Conservation (phyloP, 2,329 filamentous ascomycete genomes). For the Monilinia fructicola region DNA sequence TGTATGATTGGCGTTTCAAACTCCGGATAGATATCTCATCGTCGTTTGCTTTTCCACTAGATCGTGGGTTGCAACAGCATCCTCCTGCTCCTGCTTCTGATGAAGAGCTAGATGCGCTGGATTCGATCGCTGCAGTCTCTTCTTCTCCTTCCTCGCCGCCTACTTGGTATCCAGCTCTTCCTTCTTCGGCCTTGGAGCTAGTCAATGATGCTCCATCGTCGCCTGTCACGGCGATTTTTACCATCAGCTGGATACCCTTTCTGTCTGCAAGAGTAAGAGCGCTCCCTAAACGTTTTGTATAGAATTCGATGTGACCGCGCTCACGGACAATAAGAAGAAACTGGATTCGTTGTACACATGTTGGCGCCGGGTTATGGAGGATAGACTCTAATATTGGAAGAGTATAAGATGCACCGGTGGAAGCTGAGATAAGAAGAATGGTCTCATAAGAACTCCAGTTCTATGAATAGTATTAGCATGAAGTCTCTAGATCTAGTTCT, state of each 20-base stretch:
- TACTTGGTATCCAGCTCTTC: slow-evolving; percentile 14
- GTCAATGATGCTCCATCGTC: slow-evolving; percentile 17
- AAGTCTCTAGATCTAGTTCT: neutral
- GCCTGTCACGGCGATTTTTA: slow-evolving; percentile 55
- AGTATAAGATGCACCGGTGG: slow-evolving; percentile 62
- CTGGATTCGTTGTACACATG: slow-evolving; percentile 54
- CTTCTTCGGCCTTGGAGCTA: slow-evolving; percentile 14
- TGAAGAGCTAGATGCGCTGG: slow-evolving; percentile 16
- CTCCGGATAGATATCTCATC: slow-evolving; percentile 13
- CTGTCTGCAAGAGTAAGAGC: slow-evolving; percentile 46
- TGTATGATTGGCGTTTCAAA: slow-evolving; percentile 17
- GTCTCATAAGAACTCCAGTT: slow-evolving; percentile 60
- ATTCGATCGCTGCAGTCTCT: slow-evolving; percentile 23
- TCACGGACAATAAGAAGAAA: slow-evolving; percentile 54
- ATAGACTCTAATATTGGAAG: slow-evolving; percentile 59
- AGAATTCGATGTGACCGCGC: slow-evolving; percentile 56
- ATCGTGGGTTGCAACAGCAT: slow-evolving; percentile 21
- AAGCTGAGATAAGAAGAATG: slow-evolving; percentile 59
- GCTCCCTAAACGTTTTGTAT: slow-evolving; percentile 50
- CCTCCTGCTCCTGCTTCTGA: slow-evolving; percentile 13
- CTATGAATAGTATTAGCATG: slow-evolving; percentile 7
- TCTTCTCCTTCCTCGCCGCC: neutral
- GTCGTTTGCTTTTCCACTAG: slow-evolving; percentile 2
- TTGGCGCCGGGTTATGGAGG: slow-evolving; percentile 44
- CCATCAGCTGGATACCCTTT: slow-evolving; percentile 50